Percentiles rank a stretch among this genome's conserved stretches.
These are phyloP conservation scores for Pseudogymnoascus sp. DNA, from an alignment of 2,329 filamentous ascomycete species.

Conservation along the genomic window DNA sequence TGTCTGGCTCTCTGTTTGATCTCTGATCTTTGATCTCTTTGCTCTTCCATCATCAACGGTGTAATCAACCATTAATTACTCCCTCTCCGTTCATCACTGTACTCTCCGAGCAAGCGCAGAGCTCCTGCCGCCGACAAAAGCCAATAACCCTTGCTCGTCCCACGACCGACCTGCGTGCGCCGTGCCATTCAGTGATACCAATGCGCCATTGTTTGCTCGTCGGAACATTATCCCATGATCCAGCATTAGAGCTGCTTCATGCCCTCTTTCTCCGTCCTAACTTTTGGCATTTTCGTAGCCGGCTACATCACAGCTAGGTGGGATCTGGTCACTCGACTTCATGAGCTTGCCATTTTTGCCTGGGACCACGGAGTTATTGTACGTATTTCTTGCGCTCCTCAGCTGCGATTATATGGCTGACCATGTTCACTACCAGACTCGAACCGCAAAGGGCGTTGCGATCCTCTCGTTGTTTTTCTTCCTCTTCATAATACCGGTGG, in stretches of 20 bases:
- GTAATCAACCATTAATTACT: not conserved
- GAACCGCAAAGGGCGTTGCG: slow-evolving; percentile 77
- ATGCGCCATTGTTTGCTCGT: slow-evolving; percentile 7
- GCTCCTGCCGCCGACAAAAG: not conserved
- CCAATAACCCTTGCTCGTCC: not conserved
- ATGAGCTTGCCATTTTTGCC: slow-evolving; percentile 94
- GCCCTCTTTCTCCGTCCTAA: slow-evolving; percentile 96
- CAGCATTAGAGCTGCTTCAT: slow-evolving; percentile 43
- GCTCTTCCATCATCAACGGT: not conserved
- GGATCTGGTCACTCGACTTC: slow-evolving; percentile 93
- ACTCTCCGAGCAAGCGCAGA: not conserved
- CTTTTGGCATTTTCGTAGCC: slow-evolving; percentile 96
- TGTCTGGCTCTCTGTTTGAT: not conserved
- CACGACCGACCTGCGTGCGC: not conserved
- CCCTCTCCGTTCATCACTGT: not conserved
- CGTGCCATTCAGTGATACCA: not conserved
- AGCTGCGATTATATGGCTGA: slow-evolving; percentile 6
- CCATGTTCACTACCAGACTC: slow-evolving; percentile 47
- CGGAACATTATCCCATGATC: slow-evolving; percentile 10
- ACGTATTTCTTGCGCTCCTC: slow-evolving; percentile 30
- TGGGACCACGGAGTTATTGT: slow-evolving; percentile 98
- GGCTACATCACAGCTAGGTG: slow-evolving; percentile 99
- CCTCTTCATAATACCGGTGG: slow-evolving; percentile 73
- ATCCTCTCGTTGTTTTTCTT: slow-evolving; percentile 79
- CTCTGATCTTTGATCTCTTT: not conserved